A percentile compares a stretch with the other conserved stretches of the same genome.
These are phyloP conservation scores for Neofusicoccum ribis DNA, from an alignment of 2,329 filamentous ascomycete species.

Conservation along the genomic window DNA sequence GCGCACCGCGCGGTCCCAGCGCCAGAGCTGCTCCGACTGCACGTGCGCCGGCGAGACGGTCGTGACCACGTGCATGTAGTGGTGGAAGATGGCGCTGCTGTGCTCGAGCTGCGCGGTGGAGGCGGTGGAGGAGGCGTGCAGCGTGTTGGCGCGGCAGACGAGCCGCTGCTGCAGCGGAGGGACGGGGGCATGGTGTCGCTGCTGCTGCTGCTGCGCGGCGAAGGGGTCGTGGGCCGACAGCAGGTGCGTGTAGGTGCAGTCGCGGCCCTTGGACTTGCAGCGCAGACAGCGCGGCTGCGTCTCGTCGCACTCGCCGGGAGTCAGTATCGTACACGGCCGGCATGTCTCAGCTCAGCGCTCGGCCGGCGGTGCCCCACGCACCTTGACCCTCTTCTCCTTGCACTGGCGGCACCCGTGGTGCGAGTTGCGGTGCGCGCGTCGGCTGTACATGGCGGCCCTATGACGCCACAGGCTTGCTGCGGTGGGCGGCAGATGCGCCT, in stretches of 20 bases:
- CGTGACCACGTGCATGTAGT: not conserved
- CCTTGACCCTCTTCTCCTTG: conserved; percentile 8
- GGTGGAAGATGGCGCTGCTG: not conserved
- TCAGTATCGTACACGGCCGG: not conserved
- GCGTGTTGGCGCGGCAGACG: not conserved
- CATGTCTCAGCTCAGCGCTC: not conserved
- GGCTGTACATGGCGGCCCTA: not conserved
- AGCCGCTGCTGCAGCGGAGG: not conserved
- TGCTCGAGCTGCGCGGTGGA: not conserved
- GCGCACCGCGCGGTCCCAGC: conserved; percentile 1
- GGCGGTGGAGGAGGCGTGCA: not conserved
- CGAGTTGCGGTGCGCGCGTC: conserved; percentile 1
- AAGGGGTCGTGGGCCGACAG: conserved; percentile 5
- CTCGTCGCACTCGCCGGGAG: not conserved
- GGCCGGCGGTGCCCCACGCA: not conserved
- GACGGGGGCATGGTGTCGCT: not conserved
- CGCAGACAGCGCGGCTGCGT: conserved; percentile 5
- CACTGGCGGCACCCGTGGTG: conserved; percentile 12
- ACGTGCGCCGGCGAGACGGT: not conserved
- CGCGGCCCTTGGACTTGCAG: not conserved
- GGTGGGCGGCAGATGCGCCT: not conserved
- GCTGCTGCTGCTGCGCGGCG: not conserved
- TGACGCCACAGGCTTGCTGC: not conserved
- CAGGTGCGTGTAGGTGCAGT: conserved; percentile 6
- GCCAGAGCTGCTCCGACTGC: not conserved